phyloP scores from a whole-genome alignment of 306 rosid species.

The Notholithocarpus densiflorus region DNA sequence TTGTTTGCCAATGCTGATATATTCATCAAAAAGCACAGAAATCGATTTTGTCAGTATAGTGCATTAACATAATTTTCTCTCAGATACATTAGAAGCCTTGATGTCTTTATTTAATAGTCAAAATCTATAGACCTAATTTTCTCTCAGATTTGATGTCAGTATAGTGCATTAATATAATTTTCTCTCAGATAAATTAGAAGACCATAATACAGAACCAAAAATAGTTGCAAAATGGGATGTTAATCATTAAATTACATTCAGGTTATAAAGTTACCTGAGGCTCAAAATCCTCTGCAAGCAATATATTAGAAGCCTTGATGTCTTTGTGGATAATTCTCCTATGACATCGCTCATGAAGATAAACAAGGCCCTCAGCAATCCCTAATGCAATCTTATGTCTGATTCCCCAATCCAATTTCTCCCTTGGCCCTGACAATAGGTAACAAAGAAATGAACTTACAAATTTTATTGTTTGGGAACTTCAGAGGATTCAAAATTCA shows the following conservation, averaged over 20 bases:
- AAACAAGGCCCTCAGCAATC: constrained; percentile 82
- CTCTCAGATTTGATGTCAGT: no score
- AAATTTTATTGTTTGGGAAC: constrained; percentile 8
- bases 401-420: constrained; percentile 68
- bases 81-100: not conserved
- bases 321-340: constrained; percentile 97
- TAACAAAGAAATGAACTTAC: not conserved
- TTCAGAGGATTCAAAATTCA: not conserved
- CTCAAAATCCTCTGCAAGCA: constrained; percentile 85
- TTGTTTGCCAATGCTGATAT: not conserved
- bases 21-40: not conserved
- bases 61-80: not conserved
- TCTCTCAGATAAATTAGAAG: not conserved
- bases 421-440: constrained; percentile 61
- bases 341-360: constrained; percentile 92
- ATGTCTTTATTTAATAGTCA: no score
- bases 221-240: not conserved
- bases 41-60: not conserved
- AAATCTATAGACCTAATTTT: no score
- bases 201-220: not conserved
- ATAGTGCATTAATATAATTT: not conserved
- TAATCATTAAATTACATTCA: not conserved
- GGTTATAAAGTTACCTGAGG: constrained; percentile 63
- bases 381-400: constrained; percentile 77
- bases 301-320: constrained; percentile 90